Percentiles rank a stretch among this genome's conserved stretches.
These are phyloP conservation scores for Penicillium paneum DNA, from an alignment of 2,329 filamentous ascomycete genomes.

Conservation along the genomic window DNA sequence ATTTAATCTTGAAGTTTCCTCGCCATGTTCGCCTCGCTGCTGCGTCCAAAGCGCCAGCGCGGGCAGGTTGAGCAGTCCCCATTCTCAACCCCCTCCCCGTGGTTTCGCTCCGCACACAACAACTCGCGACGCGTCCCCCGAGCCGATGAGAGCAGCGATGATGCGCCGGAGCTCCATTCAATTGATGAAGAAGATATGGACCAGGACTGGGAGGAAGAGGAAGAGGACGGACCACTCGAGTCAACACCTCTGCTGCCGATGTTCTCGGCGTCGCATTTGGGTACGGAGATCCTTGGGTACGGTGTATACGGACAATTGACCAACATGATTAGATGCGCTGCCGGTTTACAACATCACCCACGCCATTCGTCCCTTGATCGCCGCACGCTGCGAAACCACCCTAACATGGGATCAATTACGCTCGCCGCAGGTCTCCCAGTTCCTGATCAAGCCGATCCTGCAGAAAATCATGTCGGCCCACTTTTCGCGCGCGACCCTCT, in stretches of 20 bases:
- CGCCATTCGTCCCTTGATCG: constrained; percentile 78
- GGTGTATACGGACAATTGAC: not conserved
- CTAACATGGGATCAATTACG: constrained; percentile 91
- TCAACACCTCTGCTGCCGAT: constrained; percentile 65
- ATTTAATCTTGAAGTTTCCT: constrained; percentile 6
- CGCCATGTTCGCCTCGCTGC: constrained; percentile 23
- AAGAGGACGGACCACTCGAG: constrained; percentile 45
- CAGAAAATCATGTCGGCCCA: constrained; percentile 79
- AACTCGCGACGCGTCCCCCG: constrained; percentile 7
- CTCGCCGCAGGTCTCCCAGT: constrained; percentile 94
- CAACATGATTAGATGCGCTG: constrained; percentile 62
- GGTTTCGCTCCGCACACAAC: constrained; percentile 13
- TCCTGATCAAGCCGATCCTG: constrained; percentile 91
- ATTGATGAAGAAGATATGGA: constrained; percentile 41
- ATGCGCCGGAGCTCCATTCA: constrained; percentile 27
- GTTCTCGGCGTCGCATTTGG: constrained; percentile 74
- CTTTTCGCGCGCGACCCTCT: constrained; percentile 81
- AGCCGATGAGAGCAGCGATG: constrained; percentile 13
- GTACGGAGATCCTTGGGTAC: constrained; percentile 43
- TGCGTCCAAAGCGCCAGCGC: constrained; percentile 21
- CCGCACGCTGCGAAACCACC: constrained; percentile 83
- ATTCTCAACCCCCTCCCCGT: constrained; percentile 18
- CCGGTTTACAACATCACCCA: constrained; percentile 90
- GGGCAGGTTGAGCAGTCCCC: constrained; percentile 16
- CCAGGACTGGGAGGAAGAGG: constrained; percentile 38